Evolutionary conservation across 169 alveolate genomes (phyloP).

Genomic region (Hepatocystis sp.): DNA sequence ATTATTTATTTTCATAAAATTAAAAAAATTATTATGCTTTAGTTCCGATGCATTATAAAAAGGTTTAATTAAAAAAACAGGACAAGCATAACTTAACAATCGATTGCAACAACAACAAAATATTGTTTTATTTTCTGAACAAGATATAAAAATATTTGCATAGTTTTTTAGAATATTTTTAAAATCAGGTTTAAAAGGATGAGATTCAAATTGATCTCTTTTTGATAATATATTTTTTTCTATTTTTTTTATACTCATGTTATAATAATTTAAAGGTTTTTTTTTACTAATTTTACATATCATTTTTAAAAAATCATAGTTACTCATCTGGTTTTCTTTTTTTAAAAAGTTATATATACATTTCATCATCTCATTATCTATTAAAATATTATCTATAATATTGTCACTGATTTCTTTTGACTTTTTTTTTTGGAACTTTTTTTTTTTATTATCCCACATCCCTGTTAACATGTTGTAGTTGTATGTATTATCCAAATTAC

Average conservation of each 20-base stretch:
- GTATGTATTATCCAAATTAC: too few relatives aligned
- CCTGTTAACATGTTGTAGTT: too few relatives aligned
- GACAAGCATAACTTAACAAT: conserved; percentile 53
- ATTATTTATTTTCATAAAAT: conserved; percentile 69
- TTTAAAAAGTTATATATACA: conserved; percentile 40
- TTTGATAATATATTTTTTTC: conserved; percentile 68
- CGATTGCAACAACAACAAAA: conserved; percentile 63
- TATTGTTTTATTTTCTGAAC: conserved; percentile 30
- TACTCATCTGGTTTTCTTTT: conserved; percentile 49
- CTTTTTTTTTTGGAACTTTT: conserved; percentile 10
- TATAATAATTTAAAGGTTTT: conserved; percentile 39
- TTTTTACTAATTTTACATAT: conserved; percentile 53
- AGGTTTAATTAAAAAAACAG: conserved; percentile 69
- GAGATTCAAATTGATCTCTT: conserved; percentile 75
- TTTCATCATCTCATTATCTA: conserved; percentile 38
- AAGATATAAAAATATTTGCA: conserved; percentile 53
- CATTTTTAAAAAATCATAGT: conserved; percentile 65
- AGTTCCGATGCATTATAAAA: conserved; percentile 65
- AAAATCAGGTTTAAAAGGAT: conserved; percentile 60
- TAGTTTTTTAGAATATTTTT: conserved; percentile 73
- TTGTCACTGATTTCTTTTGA: conserved; percentile 29
- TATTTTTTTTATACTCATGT: conserved; percentile 37
- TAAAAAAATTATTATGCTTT: conserved; percentile 55
- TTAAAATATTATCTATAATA: conserved; percentile 30
- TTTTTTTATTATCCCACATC: not conserved